Base-by-base conservation (phyloP, 2,329 filamentous ascomycete species). In the Bimuria novae-zelandiae region DNA sequence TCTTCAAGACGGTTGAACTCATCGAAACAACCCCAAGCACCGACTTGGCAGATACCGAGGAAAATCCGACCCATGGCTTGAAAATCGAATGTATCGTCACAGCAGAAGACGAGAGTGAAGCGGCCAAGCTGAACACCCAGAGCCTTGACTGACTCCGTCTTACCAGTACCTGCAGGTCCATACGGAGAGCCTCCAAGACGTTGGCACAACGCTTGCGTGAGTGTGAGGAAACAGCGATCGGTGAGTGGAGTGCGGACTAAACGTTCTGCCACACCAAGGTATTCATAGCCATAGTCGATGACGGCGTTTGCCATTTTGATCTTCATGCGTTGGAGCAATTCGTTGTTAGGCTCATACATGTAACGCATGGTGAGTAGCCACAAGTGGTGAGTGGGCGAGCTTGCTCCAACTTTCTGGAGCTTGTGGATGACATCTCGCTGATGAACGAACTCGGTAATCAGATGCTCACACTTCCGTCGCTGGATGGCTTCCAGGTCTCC, bases 1-100 rank as follows among this genome's bases (percentile, higher is more conserved):
- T 99, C 94, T 69, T 99, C 94, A 17, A 99, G 82, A 83, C 94
- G 90, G 76, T 99, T 99, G 82, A 99, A 99, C 79, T 99, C 94
- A 70, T 99, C 94, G 75, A 99, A 99, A 80, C 94, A 99, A 67
- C 95, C 95, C 94, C 94, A 99, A 4, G 94, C 94, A 73, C 94
- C 94, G 42, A 99, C 94, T 74, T 99, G 94, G 73, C 95, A 99
- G 57, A 99, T 96, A 82, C 94, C 94, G 30, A 99, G 82, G 83
- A 99, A 99, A 65, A 99, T 99, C 63, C 94, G 90, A 12, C 95
- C 95, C 94, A 99, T 99, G 45, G 94, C 94, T 70, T 99, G 94
- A 81, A 97, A 99, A 75, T 99, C 94, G 68, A 99, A 99, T 0
- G 94, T 99, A 76, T 99, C 94, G 71, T 99, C 94, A 79, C 94